phyloP scores from a whole-genome alignment of 2,329 filamentous ascomycete species.

The Aspergillus quadrilineatus region DNA sequence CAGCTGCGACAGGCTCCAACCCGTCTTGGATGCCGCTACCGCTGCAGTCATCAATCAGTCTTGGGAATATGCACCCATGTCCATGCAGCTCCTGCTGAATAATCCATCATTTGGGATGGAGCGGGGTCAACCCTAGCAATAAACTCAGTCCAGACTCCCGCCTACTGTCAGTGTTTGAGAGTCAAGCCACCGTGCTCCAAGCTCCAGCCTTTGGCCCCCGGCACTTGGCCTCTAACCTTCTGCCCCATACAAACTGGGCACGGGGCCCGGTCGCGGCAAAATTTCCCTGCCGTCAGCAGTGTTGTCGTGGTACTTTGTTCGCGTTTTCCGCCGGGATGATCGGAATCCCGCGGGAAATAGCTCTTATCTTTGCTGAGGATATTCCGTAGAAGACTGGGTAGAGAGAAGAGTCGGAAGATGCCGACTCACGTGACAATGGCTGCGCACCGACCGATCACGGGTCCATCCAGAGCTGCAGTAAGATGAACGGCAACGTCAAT shows the following conservation, averaged over 20 bases:
- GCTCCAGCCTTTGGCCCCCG: background rate
- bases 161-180: background rate
- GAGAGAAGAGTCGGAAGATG: background rate
- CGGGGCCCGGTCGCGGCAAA: background rate
- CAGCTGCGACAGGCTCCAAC: background rate
- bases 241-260: too few species aligned
- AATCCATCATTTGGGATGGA: constrained; percentile 1
- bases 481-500: background rate
- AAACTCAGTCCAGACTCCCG: background rate
- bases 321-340: background rate
- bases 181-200: background rate
- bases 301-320: background rate
- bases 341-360: background rate
- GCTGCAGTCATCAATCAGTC: background rate
- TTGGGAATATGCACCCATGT: background rate
- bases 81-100: background rate
- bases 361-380: background rate
- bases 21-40: background rate
- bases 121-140: background rate
- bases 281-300: background rate
- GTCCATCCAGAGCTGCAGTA: background rate
- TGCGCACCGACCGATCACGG: background rate
- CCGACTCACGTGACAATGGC: background rate
- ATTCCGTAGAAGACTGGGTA: background rate
- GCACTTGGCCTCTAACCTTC: background rate